Percentiles rank a stretch among this genome's conserved stretches.
These are phyloP conservation scores for Cornus suecica DNA, from an alignment of 148 eudicot species.

Conservation along the genomic window DNA sequence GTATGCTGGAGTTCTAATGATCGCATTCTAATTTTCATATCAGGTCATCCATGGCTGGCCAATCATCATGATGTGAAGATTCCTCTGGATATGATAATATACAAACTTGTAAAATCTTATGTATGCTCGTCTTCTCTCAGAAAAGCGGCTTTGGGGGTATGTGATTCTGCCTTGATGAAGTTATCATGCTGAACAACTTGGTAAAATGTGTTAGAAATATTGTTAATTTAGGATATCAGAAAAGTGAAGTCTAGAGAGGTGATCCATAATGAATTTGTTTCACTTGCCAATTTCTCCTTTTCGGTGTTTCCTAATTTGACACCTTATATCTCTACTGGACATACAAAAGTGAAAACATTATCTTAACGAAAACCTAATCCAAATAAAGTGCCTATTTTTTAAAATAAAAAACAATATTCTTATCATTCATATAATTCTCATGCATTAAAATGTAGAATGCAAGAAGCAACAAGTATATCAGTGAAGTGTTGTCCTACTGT, in stretches of 20 bases:
- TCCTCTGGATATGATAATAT: conserved; percentile 86
- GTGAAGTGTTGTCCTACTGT: conserved; percentile 4
- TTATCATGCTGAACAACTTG: not conserved
- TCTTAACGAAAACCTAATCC: not conserved
- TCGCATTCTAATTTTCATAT: conserved; percentile 13
- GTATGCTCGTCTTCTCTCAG: conserved; percentile 77
- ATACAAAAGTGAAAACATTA: not conserved
- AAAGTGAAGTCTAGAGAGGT: not conserved
- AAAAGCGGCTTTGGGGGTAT: conserved; percentile 93
- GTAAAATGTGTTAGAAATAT: not conserved
- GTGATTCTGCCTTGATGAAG: conserved; percentile 14
- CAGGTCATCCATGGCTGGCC: conserved; percentile 97
- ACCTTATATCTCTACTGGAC: not conserved
- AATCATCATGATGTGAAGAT: conserved; percentile 61
- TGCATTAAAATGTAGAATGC: not conserved
- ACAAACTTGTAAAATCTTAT: conserved; percentile 78
- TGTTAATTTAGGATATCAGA: not conserved
- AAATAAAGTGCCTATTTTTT: not conserved
- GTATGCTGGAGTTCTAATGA: conserved; percentile 12
- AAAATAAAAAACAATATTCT: too few species aligned
- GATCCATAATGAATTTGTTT: not conserved
- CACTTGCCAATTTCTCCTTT: not conserved
- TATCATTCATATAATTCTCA: not conserved
- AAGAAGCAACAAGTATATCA: not conserved
- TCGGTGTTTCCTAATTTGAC: not conserved